These are phyloP conservation scores for Boletus coccyginus DNA, from an alignment of 768 basidiomycete genomes.

Conservation along the genomic window DNA sequence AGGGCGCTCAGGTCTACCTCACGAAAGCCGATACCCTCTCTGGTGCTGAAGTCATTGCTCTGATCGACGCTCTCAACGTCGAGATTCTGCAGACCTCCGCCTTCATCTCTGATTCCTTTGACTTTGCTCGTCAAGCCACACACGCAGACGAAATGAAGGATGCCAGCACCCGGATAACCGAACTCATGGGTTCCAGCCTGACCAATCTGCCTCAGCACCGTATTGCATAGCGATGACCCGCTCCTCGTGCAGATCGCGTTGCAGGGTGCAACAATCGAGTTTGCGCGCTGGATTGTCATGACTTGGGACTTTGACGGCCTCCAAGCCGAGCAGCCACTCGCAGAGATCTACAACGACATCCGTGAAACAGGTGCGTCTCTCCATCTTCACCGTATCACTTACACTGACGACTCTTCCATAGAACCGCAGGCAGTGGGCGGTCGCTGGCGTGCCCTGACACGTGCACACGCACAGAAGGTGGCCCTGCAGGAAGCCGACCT, in stretches of 20 bases:
- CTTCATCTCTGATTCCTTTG: conserved; percentile 41
- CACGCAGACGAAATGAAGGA: conserved; percentile 27
- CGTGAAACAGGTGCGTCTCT: conserved; percentile 39
- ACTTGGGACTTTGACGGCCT: conserved; percentile 35
- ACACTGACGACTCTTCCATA: conserved; percentile 16
- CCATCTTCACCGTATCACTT: neutral
- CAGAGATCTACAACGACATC: conserved; percentile 38
- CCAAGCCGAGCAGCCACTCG: conserved; percentile 27
- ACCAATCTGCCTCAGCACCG: conserved; percentile 22
- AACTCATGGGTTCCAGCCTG: conserved; percentile 31
- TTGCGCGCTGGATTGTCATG: conserved; percentile 33
- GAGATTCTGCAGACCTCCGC: conserved; percentile 49
- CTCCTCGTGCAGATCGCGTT: conserved; percentile 40
- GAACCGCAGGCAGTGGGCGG: conserved; percentile 54
- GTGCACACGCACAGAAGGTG: conserved; percentile 39
- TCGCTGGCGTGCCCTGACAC: conserved; percentile 55
- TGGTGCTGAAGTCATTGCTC: conserved; percentile 40
- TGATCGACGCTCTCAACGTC: conserved; percentile 42
- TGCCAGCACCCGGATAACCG: conserved; percentile 26
- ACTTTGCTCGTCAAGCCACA: conserved; percentile 25
- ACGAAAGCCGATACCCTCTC: conserved; percentile 43
- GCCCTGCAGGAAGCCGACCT: conserved; percentile 32
- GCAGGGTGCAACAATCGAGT: conserved; percentile 33
- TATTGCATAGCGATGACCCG: conserved; percentile 32
- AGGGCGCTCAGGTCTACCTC: conserved; percentile 42